Percentiles rank a stretch among this genome's conserved stretches.
phyloP scores from a whole-genome alignment of 441 rosid genomes.

The Syzygium syzygioides region DNA sequence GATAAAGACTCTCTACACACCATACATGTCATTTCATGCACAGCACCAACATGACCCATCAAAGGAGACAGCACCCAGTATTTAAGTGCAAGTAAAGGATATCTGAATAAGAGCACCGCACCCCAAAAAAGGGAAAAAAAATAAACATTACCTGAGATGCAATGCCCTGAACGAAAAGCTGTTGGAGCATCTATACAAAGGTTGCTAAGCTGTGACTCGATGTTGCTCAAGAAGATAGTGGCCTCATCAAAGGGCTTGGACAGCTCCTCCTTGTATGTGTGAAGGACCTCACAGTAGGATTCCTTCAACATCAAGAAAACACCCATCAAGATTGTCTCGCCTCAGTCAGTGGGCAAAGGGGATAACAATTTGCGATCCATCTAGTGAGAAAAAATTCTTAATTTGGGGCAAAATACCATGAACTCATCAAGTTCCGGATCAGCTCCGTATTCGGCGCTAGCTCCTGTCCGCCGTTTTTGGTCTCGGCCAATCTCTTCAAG shows the following conservation, averaged over 20 bases:
- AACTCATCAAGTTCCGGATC: constrained; percentile 66
- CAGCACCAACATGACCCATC: constrained; percentile 1
- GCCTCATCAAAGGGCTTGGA: constrained; percentile 60
- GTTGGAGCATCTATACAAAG: constrained; percentile 36
- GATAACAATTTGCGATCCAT: neutral
- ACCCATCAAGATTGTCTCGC: neutral
- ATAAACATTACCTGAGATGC: constrained; percentile 27
- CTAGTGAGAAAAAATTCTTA: neutral
- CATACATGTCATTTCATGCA: constrained; percentile 18
- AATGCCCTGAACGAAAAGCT: constrained; percentile 19
- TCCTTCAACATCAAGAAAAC: constrained; percentile 20
- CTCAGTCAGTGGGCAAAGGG: neutral
- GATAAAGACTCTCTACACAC: neutral
- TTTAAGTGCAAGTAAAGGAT: neutral
- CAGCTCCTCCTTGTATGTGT: constrained; percentile 50
- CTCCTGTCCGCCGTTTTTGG: constrained; percentile 14
- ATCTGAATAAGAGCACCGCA: neutral
- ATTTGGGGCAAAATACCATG: constrained; percentile 32
- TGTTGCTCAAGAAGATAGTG: constrained; percentile 41
- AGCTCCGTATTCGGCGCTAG: constrained; percentile 31
- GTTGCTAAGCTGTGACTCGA: constrained; percentile 48
- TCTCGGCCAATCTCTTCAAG: constrained; percentile 40
- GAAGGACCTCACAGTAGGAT: constrained; percentile 49
- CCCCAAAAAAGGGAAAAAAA: neutral
- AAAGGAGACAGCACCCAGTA: neutral